phyloP scores from a whole-genome alignment of 192 early-diverging fungal species.

The Haplosporangium gracile region DNA sequence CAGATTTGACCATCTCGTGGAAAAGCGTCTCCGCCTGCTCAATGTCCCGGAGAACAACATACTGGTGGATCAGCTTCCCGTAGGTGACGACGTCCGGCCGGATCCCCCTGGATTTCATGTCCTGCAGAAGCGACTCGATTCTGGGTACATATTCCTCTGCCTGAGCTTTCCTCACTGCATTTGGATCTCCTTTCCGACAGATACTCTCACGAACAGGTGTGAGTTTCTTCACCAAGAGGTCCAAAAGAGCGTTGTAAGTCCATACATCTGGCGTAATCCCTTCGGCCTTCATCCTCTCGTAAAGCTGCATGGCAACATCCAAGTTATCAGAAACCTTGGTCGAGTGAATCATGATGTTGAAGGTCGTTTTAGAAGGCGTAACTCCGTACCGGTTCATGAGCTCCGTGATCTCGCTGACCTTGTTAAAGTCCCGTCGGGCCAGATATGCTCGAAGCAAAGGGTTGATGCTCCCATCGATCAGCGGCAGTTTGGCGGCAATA shows the following conservation, averaged over 20 bases:
- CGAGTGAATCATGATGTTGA: constrained; percentile 52
- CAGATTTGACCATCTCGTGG: constrained; percentile 48
- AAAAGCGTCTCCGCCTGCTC: constrained; percentile 52
- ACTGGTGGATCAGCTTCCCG: constrained; percentile 48
- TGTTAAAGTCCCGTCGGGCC: constrained; percentile 27
- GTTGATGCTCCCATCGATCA: constrained; percentile 46
- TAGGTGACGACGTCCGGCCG: constrained; percentile 40
- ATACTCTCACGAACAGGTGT: neutral
- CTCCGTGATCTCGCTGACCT: constrained; percentile 35
- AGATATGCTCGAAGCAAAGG: constrained; percentile 41
- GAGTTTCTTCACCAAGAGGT: constrained; percentile 23
- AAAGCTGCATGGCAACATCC: constrained; percentile 26
- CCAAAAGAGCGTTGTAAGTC: constrained; percentile 43
- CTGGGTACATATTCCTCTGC: constrained; percentile 30
- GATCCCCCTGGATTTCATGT: constrained; percentile 40
- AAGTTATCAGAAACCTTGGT: constrained; percentile 28
- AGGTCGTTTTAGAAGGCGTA: constrained; percentile 29
- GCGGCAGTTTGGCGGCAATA: constrained; percentile 25
- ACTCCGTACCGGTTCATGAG: constrained; percentile 40
- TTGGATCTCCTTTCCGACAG: constrained; percentile 7
- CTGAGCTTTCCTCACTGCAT: constrained; percentile 11
- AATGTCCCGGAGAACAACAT: constrained; percentile 42
- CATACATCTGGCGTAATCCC: constrained; percentile 41
- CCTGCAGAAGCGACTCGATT: constrained; percentile 31
- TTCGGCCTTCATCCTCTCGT: constrained; percentile 33